phyloP scores from a whole-genome alignment of 352 stramenopile genomes.

The Pythium chondricola region DNA sequence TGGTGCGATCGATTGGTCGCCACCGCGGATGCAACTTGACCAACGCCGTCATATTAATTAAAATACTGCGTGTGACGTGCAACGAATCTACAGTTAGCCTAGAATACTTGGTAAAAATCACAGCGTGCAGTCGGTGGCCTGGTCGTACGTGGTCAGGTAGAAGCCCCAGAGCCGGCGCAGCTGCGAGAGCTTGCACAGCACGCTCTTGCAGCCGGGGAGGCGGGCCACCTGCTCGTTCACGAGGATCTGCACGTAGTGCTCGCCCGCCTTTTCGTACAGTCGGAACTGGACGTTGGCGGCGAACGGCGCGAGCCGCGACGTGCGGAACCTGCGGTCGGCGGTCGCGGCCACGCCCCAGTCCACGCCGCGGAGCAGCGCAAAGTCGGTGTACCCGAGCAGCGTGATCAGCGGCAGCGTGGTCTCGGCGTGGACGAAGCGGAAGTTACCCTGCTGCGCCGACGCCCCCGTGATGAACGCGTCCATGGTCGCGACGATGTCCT shows the following conservation, averaged over 20 bases:
- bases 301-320: conserved; percentile 11
- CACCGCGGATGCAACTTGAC: too few species aligned
- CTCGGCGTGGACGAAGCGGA: conserved; percentile 22
- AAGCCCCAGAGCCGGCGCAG: conserved; percentile 15
- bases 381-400: conserved; percentile 19
- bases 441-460: conserved; percentile 15
- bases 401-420: conserved; percentile 20
- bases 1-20: too few species aligned
- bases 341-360: neutral
- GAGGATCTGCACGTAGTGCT: conserved; percentile 23
- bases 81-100: too few species aligned
- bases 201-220: conserved; percentile 15
- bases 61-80: too few species aligned
- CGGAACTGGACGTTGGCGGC: conserved; percentile 21
- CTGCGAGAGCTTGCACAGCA: conserved; percentile 19
- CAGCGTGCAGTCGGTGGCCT: conserved; percentile 12
- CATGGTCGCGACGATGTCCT: conserved; percentile 18
- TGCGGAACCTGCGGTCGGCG: conserved; percentile 12
- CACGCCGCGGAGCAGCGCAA: conserved; percentile 7
- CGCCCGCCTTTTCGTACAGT: conserved; percentile 11
- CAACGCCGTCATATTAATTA: too few species aligned
- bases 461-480: conserved; percentile 12
- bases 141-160: conserved; percentile 21
- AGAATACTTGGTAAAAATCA: too few species aligned
- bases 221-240: conserved; percentile 20